Evolutionary conservation across 2,329 filamentous ascomycete genomes (phyloP), one percentile per base, ranked within the genome.

Genomic region (Pseudogymnoascus sp.): DNA sequence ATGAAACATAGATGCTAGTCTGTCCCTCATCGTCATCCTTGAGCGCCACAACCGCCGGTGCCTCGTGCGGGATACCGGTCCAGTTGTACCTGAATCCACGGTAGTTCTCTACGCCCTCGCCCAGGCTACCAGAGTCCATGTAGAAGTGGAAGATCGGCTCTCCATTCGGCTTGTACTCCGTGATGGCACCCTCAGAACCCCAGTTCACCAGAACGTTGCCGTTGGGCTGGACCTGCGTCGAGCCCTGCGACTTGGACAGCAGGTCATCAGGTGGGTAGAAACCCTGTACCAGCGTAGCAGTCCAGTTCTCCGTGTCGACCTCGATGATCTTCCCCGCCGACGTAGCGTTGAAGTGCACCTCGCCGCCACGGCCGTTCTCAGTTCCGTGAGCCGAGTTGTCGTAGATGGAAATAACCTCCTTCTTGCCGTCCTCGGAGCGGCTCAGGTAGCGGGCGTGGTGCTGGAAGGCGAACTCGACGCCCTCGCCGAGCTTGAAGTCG

Each of bases 401-500:
- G 11, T 67, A 71, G 1, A 72, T 61, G 13, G 62, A 65, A 42
- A 72, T 70, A 4, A 64, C 63, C 44, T 65, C 61, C 19, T 50
- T 65, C 11, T 56, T 62, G 1, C 64, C 65, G 19, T 66, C 64
- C 2, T 61, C 62, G 7, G 66, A 68, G 17, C 62, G 75, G 10
- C 73, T 61, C 13, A 69, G 37, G 44, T 63, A 82, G 9, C 79
- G 76, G 0, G 79, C 79, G 65, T 82, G 75, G 65, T 82, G 80
- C 68, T 82, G 80, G 70, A 78, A 81, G 10, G 76, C 76, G 66
- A 82, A 82, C 29, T 76, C 71, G 64, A 80, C 79, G 60, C 78
- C 76, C 11, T 71, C 71, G 56, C 71, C 71, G 13, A 75, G 71
- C n/a, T 67, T 65, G 69, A 82, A 80, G 38, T 77, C 76, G 0